Evolutionary conservation across 352 stramenopile species (phyloP), one percentile per base, ranked within the genome.

Genomic region (Phytophthora chlamydospora): DNA sequence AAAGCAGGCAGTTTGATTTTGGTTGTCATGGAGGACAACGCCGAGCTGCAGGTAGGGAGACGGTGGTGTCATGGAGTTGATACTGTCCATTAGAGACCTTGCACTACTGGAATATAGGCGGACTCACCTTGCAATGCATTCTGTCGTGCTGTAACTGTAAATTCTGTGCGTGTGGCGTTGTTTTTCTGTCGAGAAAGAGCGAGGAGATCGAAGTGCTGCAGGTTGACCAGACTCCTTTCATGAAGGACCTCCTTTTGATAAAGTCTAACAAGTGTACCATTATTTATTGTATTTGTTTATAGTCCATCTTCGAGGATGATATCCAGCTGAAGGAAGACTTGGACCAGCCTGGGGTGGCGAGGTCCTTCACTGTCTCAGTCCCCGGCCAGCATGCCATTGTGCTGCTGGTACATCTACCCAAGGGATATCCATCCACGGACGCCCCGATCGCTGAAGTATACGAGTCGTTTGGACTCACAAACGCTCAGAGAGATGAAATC

Each of bases 271-370:
- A 17, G 11, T 56, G 11, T 21, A n/a, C n/a, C n/a, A n/a, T n/a
- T n/a, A n/a, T n/a, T n/a, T n/a, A 2, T 33, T 17, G n/a, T 3
- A 3, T 35, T 50, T 16, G 43, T 16, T 21, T 29, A 10, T 34
- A 95, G 86, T 88, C 82, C 43, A 95, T 95, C 40, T 95, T 90
- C 43, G 82, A 87, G 47, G 70, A 85, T 33, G 72, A 89, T 14
- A 69, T 95, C 49, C 51, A 76, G 61, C 66, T 91, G 12, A 83
- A 86, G 27, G 61, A 40, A 3, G 71, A 78, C 45, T 79, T 79
- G 43, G 78, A 88, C 41, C 63, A 82, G 41, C 51, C 57, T 0
- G 66, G 68, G 5, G 69, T 65, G 27, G 62, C 64, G 10, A 82
- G 77, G 39, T 91, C 77, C 19, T 81, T 93, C 45, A 86, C 75